Evolutionary conservation across 768 basidiomycete genomes (phyloP).

Genomic region (Tubosaeta brunneosetosa): DNA sequence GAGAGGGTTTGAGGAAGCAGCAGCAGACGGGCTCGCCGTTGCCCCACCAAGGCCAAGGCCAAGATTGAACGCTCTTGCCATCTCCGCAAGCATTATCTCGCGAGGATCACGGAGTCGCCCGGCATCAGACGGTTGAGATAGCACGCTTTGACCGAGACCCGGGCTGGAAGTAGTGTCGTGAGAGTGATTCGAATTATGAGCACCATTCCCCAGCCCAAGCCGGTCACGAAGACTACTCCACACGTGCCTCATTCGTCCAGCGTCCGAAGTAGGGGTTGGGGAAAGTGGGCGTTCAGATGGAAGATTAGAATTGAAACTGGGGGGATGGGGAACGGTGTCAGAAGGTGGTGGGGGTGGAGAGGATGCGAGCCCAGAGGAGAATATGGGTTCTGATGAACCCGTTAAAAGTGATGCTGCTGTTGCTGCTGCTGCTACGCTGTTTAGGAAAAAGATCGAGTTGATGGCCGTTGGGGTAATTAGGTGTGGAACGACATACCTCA

Average conservation of each 20-base stretch:
- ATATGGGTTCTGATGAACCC: constrained; percentile 62
- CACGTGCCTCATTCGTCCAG: constrained; percentile 52
- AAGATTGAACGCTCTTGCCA: constrained; percentile 75
- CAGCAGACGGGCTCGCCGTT: constrained; percentile 3
- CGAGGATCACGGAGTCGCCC: constrained; percentile 43
- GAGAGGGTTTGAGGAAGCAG: constrained; percentile 5
- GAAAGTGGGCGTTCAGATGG: constrained; percentile 35
- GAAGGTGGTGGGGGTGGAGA: constrained; percentile 20
- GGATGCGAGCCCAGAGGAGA: constrained; percentile 51
- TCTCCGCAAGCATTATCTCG: constrained; percentile 72
- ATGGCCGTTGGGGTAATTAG: neutral
- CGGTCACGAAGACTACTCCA: constrained; percentile 70
- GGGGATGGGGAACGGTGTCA: constrained; percentile 10
- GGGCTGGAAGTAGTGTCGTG: constrained; percentile 6
- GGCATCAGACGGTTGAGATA: constrained; percentile 9
- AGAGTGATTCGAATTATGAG: constrained; percentile 11
- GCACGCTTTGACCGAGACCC: constrained; percentile 4
- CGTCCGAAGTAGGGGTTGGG: constrained; percentile 37
- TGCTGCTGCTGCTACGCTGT: constrained; percentile 85
- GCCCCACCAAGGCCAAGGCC: constrained; percentile 49
- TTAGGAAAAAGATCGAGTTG: neutral
- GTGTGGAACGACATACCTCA: constrained; percentile 49
- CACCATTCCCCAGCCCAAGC: constrained; percentile 45
- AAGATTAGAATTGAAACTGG: constrained; percentile 7
- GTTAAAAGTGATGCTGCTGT: constrained; percentile 82